Conservation (phyloP, 306 rosid genomes). For the Begonia fuchsioides region DNA sequence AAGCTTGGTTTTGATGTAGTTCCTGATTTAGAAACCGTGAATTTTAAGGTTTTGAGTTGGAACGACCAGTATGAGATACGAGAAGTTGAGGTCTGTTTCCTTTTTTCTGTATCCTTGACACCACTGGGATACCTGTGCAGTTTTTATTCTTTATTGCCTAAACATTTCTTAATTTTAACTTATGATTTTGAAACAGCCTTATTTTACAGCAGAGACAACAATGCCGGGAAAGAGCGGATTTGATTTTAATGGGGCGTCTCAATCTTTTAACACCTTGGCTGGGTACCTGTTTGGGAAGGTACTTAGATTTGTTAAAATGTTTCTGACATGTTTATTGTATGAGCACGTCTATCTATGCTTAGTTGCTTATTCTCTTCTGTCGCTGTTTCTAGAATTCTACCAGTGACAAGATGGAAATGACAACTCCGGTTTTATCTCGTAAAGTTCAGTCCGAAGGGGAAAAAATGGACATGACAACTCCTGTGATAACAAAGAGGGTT, state of each 20-base stretch:
- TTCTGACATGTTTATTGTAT: background rate
- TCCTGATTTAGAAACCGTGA: constrained; percentile 77
- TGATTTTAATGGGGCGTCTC: constrained; percentile 63
- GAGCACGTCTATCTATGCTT: constrained; percentile 5
- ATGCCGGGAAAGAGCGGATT: constrained; percentile 88
- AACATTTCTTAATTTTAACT: too few species aligned
- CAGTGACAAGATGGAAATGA: constrained; percentile 88
- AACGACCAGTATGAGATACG: constrained; percentile 65
- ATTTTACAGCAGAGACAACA: constrained; percentile 72
- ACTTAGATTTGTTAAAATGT: constrained; percentile 10
- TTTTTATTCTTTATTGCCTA: too few species aligned
- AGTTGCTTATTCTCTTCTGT: constrained; percentile 2
- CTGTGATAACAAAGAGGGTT: constrained; percentile 73
- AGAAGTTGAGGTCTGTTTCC: constrained; percentile 53
- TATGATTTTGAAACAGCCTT: constrained; percentile 43
- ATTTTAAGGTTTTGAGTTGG: constrained; percentile 54
- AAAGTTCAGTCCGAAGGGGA: constrained; percentile 46
- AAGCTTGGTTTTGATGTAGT: constrained; percentile 23
- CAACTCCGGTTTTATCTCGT: constrained; percentile 72
- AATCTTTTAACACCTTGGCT: constrained; percentile 74
- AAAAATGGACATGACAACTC: constrained; percentile 95
- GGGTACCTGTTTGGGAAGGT: constrained; percentile 97
- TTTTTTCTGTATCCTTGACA: background rate
- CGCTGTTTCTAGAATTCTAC: constrained; percentile 42
- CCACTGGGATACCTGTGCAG: background rate